Base-by-base conservation (phyloP, 2,329 filamentous ascomycete genomes). In the Hypoxylon sp. region DNA sequence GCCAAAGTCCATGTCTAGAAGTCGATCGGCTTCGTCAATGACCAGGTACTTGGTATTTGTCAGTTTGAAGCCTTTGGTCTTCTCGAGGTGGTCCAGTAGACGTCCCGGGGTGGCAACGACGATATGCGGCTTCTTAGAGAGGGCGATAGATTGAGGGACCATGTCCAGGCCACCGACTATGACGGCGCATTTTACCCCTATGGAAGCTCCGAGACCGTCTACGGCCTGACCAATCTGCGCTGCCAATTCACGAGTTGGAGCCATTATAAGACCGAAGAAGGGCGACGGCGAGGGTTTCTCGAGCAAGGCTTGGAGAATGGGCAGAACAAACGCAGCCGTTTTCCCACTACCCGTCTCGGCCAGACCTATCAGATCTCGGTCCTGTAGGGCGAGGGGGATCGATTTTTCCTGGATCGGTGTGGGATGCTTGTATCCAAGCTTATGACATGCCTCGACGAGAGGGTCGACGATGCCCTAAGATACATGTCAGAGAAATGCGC, bases 311-410 rank as follows among this genome's bases (percentile, higher is more conserved):
- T 97, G 94, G 2, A 99, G 85, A 39, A 99, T 96, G 0, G 95
- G 95, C 2, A 99, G 82, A 0, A 93, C 93, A 76, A 98, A 99
- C 0, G 95, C 94, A 6, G 93, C 94, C 0, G 95, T 98, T 82
- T 98, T 99, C 79, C 95, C 95, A 74, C 89, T 93, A 70, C 95
- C 95, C 0, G 95, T 99, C 79, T 99, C 94, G 30, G 95, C 95
- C 53, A 98, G 84, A 43, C 94, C 95, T 70, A 99, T 97, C 32
- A 98, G 83, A 77, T 98, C 95, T 72, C 93, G 87, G 54, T 91
- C 89, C 73, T 91, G 79, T 3, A 97, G 84, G 34, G 94, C 94
- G 53, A 85, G 76, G 4, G 94, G 94, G 71, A 98, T 97, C 0
- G 93, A 86, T 76, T 96, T 87, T 53, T 85, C 85, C 77, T 97